These are phyloP conservation scores for Cyanidiococcus yangmingshanensis DNA, from an alignment of 23 red algal genomes.

Conservation along the genomic window DNA sequence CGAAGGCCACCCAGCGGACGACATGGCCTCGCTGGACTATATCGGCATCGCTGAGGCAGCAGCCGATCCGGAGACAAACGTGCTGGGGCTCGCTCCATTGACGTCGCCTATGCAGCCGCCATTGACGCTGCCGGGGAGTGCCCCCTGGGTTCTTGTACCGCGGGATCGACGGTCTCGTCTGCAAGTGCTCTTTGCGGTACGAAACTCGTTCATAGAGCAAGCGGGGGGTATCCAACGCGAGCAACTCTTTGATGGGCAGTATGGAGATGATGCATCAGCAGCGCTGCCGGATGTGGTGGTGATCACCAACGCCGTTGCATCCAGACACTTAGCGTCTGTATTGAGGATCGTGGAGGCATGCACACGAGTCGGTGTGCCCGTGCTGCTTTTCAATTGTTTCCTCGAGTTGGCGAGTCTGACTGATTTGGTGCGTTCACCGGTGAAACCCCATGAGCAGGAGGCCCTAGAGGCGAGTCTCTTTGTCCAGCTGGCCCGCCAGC, in stretches of 20 bases:
- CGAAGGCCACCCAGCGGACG: neutral
- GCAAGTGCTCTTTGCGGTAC: neutral
- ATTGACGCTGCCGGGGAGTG: neutral
- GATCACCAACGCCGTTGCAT: constrained; percentile 1
- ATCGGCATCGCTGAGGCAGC: neutral
- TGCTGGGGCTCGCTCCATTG: neutral
- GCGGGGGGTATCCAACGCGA: neutral
- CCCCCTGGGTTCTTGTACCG: neutral
- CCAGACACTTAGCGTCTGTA: neutral
- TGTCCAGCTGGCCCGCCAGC: constrained; percentile 5
- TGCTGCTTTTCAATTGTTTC: constrained; percentile 10
- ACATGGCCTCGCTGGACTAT: neutral
- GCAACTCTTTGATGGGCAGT: neutral
- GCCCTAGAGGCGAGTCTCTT: neutral
- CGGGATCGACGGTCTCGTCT: neutral
- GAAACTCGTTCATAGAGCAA: neutral
- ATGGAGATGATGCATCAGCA: neutral
- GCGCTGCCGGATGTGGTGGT: constrained; percentile 18
- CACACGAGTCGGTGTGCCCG: neutral
- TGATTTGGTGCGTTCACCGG: neutral
- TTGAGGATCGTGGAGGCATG: neutral
- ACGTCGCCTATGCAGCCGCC: neutral
- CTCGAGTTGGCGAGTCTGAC: neutral
- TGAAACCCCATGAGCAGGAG: neutral
- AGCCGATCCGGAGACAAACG: neutral